Base-by-base conservation (phyloP, 2,329 filamentous ascomycete species). In the Exophiala sideris region DNA sequence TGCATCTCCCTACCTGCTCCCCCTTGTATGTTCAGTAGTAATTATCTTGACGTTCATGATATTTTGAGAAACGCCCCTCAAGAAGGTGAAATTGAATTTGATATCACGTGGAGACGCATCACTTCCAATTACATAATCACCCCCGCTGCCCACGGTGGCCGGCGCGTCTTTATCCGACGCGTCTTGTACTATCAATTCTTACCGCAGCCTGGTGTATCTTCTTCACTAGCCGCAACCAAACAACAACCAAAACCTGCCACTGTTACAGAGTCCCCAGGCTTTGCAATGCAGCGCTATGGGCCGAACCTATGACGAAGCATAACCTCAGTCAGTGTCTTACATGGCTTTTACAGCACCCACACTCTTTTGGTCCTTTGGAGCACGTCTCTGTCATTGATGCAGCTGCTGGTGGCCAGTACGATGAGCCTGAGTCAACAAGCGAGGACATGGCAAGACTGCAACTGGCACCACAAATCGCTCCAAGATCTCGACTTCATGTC, bases 271-370 rank as follows among this genome's bases (percentile, higher is more conserved):
- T 29, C 14, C 20, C 40, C 36, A 33, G 10, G 35, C 7, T 16
- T n/a, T 20, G 36, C 21, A 42, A 44, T 48, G 45, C 35, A 48
- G 36, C 52, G 55, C 50, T 10, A 60, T 60, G 57, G 24, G 46
- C 49, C 54, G 51, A 40, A 70, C 69, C 67, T 70, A 78, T 78
- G 75, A 77, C 75, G 67, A 76, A 69, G 63, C 71, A 74, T 66
- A 78, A 78, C 61, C 60, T 78, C 49, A 64, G 65, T 48, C 62
- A 66, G 61, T 73, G 76, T 66, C 68, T 78, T 54, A 66, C 70
- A 67, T 77, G 75, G 75, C 71, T 78, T 54, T 59, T 77, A 59
- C 68, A 60, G 46, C 52, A 60, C 67, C 54, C 70, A 68, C 67
- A 69, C 68, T 63, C 68, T 45, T 58, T 62, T 58, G 56, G 53